Percentiles rank a stretch among this genome's conserved stretches.
phyloP scores from a whole-genome alignment of 306 rosid species.

The Betula pendula region DNA sequence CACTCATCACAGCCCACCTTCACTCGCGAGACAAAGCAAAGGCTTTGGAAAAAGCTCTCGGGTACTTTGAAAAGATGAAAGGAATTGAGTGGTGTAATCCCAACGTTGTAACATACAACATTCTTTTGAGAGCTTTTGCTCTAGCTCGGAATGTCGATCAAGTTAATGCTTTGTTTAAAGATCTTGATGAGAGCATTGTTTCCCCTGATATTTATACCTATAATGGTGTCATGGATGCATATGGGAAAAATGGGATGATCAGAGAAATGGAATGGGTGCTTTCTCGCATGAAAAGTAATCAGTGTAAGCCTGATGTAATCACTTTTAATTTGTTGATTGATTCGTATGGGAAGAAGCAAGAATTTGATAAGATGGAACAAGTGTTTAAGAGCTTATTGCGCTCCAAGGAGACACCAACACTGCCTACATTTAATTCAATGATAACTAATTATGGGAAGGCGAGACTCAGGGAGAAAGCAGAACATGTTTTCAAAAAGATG shows the following conservation, averaged over 20 bases:
- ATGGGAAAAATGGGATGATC: constrained; percentile 83
- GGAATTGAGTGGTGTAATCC: constrained; percentile 88
- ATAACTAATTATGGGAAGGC: constrained; percentile 93
- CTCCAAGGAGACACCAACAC: constrained; percentile 78
- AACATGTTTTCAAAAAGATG: constrained; percentile 57
- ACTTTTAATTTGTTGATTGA: constrained; percentile 82
- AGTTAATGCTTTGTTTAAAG: constrained; percentile 73
- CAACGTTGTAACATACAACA: constrained; percentile 79
- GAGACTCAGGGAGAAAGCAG: constrained; percentile 68
- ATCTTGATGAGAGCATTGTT: constrained; percentile 75
- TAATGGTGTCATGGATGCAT: constrained; percentile 98
- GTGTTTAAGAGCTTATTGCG: constrained; percentile 77
- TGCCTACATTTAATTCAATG: constrained; percentile 92
- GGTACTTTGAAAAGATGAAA: constrained; percentile 91
- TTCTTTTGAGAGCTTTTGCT: constrained; percentile 85
- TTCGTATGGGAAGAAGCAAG: constrained; percentile 90
- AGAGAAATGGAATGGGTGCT: constrained; percentile 85
- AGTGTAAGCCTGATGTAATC: constrained; percentile 76
- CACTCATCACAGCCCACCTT: constrained; percentile 89
- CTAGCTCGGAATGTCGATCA: constrained; percentile 62
- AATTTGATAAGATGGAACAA: constrained; percentile 92
- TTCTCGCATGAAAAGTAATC: constrained; percentile 72
- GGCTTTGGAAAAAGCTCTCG: constrained; percentile 74
- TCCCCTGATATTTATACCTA: constrained; percentile 75
- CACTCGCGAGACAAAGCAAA: constrained; percentile 69